Evolutionary conservation across 768 basidiomycete genomes (phyloP).

Genomic region (Mycena indigotica): DNA sequence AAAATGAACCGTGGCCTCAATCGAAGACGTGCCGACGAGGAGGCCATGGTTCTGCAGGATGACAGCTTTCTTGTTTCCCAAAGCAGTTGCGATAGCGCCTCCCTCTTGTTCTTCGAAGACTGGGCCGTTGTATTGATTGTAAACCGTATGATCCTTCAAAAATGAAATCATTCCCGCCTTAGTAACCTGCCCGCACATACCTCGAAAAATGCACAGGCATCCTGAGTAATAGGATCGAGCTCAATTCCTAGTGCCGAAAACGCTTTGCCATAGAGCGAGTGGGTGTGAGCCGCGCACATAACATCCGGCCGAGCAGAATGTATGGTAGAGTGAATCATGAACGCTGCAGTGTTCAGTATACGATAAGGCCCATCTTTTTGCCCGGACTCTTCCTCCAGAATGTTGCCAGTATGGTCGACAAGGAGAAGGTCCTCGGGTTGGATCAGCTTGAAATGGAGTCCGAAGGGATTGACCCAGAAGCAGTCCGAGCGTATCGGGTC

Average conservation of each 20-base stretch:
- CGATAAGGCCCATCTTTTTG: constrained; percentile 15
- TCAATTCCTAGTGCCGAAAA: constrained; percentile 48
- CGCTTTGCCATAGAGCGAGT: constrained; percentile 51
- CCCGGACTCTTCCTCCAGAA: constrained; percentile 32
- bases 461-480: constrained; percentile 55
- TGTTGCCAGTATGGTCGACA: constrained; percentile 38
- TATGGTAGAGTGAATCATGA: constrained; percentile 45
- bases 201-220: constrained; percentile 46
- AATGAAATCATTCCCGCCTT: neutral
- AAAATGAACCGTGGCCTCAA: constrained; percentile 46
- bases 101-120: constrained; percentile 50
- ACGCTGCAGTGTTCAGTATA: constrained; percentile 36
- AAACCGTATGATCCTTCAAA: constrained; percentile 39
- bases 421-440: constrained; percentile 47
- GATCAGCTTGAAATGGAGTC: constrained; percentile 48
- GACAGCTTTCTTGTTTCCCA: constrained; percentile 44
- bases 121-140: constrained; percentile 50
- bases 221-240: constrained; percentile 47
- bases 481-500: constrained; percentile 43
- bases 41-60: constrained; percentile 49
- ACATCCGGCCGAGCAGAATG: constrained; percentile 53
- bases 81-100: constrained; percentile 43
- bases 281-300: constrained; percentile 48
- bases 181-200: neutral
- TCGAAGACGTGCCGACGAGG: constrained; percentile 40